These are phyloP conservation scores for Lactarius hengduanensis DNA, from an alignment of 768 basidiomycete species.

Conservation along the genomic window DNA sequence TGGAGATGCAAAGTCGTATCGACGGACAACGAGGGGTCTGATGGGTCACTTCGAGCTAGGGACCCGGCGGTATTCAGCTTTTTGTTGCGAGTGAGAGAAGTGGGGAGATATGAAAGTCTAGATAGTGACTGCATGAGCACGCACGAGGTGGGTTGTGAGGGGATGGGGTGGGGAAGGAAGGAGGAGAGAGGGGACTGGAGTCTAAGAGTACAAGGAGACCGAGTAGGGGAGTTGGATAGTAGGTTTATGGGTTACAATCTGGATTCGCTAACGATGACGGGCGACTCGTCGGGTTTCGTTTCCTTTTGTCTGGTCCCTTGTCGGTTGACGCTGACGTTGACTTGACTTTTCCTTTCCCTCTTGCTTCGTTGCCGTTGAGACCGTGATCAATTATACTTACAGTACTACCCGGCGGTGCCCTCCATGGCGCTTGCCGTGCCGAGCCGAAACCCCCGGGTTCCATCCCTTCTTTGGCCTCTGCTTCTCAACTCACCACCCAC, in stretches of 20 bases:
- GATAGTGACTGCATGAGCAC: slow-evolving; percentile 21
- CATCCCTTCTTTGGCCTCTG: not conserved
- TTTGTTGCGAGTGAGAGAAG: slow-evolving; percentile 12
- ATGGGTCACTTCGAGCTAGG: slow-evolving; percentile 11
- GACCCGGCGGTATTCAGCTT: slow-evolving; percentile 19
- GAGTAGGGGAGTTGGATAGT: slow-evolving; percentile 1
- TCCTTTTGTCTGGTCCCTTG: not conserved
- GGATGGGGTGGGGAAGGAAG: not conserved
- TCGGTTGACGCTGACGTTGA: not conserved
- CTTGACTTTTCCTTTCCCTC: not conserved
- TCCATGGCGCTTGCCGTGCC: not conserved
- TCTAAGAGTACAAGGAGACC: slow-evolving; percentile 2
- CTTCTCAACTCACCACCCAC: not conserved
- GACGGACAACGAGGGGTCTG: slow-evolving; percentile 19
- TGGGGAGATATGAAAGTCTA: slow-evolving; percentile 7
- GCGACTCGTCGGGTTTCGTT: not conserved
- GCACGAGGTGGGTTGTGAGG: not conserved
- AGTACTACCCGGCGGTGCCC: not conserved
- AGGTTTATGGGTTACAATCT: not conserved
- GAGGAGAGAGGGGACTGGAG: not conserved
- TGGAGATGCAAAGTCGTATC: slow-evolving; percentile 23
- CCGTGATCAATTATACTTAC: slow-evolving; percentile 3
- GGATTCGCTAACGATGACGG: not conserved
- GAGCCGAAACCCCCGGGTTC: not conserved
- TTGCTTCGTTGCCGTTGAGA: slow-evolving; percentile 1